Evolutionary conservation across 2,329 filamentous ascomycete species (phyloP).

Genomic region (Beauveria bassiana): DNA sequence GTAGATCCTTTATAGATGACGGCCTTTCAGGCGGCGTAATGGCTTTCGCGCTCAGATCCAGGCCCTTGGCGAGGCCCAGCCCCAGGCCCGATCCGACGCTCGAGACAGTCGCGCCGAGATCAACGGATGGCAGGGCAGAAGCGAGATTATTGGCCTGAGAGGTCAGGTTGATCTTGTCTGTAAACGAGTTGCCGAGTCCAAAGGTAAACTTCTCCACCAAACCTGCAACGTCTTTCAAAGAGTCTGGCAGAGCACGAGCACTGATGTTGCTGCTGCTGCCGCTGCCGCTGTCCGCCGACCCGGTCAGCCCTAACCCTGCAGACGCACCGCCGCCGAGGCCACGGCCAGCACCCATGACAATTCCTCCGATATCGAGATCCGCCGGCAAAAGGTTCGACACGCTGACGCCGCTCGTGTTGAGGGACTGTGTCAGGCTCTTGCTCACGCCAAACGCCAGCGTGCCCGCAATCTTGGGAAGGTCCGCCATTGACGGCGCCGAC

Average conservation of each 20-base stretch:
- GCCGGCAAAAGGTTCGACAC: background rate
- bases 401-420: background rate
- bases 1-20: constrained; percentile 11
- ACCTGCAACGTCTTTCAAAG: background rate
- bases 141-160: constrained; percentile 4
- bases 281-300: background rate
- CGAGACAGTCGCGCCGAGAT: constrained; percentile 14
- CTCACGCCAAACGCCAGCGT: constrained; percentile 4
- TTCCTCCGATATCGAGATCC: background rate
- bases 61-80: constrained; percentile 14
- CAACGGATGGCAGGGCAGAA: constrained; percentile 4
- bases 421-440: background rate
- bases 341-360: background rate
- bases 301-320: background rate
- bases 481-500: background rate
- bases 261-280: background rate
- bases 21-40: constrained; percentile 2
- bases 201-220: constrained; percentile 4
- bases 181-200: background rate
- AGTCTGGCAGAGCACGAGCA: background rate
- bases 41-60: constrained; percentile 13
- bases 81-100: constrained; percentile 16
- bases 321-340: constrained; percentile 2
- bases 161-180: constrained; percentile 9
- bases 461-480: background rate